Evolutionary conservation across 1,284 basidiomycete genomes (phyloP), one percentile per base, ranked within the genome.

Genomic region (Puccinia coronata): DNA sequence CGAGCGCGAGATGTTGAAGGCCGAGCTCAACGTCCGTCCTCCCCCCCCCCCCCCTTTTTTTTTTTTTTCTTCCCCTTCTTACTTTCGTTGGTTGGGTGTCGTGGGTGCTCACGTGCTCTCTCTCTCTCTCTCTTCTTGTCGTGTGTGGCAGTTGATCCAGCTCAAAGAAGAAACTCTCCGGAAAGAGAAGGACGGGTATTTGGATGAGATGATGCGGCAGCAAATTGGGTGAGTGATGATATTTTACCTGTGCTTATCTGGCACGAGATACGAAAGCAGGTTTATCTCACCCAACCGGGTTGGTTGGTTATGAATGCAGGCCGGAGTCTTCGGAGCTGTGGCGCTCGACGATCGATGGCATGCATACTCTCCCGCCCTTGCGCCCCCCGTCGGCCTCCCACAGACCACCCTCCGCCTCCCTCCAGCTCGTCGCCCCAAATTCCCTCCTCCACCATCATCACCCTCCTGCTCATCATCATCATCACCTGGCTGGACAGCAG

Each of bases 151-250:
- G 75, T 36, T 63, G 36, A 28, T 67, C 6, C 43, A 77, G 31
- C 25, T 31, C 12, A 79, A 79, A 39, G 65, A 71, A 71, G 47
- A 49, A 55, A 55, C 20, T 8, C 14, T 79, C 49, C 70, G 23
- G 41, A 69, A 55, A 59, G 59, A 78, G 47, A 79, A 79, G 34
- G 76, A 79, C 59, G 9, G 8, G 16, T 78, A 39, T 31, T 34
- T 79, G 2, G 76, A 79, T 71, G 61, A 55, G 49, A 79, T 79
- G 23, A 79, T 79, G 76, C 39, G 47, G 55, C 28, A 59, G 5
- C n/a, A 79, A 47, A 41, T 79, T 28, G 76, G 76, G 76, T 79
- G 31, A 57, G 75, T 34, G 8, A 2, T 2, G 1, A 28, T 39
- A n/a, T n/a, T n/a, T n/a, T n/a, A n/a, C n/a, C n/a, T n/a, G n/a